A percentile compares a stretch with the other conserved stretches of the same genome.
phyloP scores from a whole-genome alignment of 345 rosid species.

The Turnera subulata region DNA sequence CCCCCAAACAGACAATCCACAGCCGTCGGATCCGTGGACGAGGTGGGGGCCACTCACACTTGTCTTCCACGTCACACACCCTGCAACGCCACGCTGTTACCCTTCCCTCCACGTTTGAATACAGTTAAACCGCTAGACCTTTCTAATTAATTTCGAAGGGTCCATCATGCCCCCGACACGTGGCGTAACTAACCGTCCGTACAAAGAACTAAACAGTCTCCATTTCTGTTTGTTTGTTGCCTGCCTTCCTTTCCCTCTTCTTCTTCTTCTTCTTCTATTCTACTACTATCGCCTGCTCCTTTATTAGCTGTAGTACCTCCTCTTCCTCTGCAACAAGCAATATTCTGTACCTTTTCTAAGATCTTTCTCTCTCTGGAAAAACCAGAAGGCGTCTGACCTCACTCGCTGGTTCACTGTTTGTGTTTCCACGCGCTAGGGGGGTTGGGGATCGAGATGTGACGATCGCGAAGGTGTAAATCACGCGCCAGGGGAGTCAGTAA shows the following conservation, averaged over 20 bases:
- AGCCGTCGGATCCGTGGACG: conserved; percentile 27
- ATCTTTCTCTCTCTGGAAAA: not conserved
- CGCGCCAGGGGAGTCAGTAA: not conserved
- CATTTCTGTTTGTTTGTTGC: too few relatives aligned
- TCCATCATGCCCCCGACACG: conserved; percentile 1
- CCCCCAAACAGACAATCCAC: not conserved
- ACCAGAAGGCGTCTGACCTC: not conserved
- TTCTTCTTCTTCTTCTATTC: too few relatives aligned
- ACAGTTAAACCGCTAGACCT: not conserved
- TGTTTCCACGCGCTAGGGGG: not conserved
- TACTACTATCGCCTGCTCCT: too few relatives aligned
- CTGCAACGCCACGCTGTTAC: not conserved
- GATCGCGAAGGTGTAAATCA: not conserved
- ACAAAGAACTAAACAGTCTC: not conserved
- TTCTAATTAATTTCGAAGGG: too few relatives aligned
- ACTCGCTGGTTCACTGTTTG: not conserved
- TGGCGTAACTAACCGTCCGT: not conserved
- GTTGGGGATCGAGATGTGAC: too few relatives aligned
- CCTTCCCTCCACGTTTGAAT: not conserved
- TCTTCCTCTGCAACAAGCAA: not conserved
- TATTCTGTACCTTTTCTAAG: conserved; percentile 17
- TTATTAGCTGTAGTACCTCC: not conserved
- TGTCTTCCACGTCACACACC: conserved; percentile 29
- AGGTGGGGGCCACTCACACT: conserved; percentile 6
- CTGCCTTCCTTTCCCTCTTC: too few relatives aligned